Evolutionary conservation across 2,329 filamentous ascomycete species (phyloP).

Genomic region (Monilinia polystroma): DNA sequence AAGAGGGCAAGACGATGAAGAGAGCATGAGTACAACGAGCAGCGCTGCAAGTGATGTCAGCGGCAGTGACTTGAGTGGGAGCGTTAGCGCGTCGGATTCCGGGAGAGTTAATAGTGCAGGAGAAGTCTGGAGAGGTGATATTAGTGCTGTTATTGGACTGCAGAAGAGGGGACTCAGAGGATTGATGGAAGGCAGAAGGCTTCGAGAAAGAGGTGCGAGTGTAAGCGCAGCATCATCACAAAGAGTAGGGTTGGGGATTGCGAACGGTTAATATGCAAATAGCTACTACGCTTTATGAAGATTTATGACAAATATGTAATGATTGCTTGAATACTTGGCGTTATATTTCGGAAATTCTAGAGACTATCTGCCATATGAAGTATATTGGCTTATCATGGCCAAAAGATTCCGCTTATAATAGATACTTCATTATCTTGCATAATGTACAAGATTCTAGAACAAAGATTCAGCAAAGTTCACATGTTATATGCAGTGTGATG

Average conservation of each 20-base stretch:
- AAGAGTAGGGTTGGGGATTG: conserved; percentile 55
- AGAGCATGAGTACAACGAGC: conserved; percentile 38
- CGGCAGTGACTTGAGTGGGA: conserved; percentile 34
- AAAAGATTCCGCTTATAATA: background rate
- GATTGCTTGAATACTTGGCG: conserved; percentile 18
- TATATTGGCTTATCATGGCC: background rate
- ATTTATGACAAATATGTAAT: conserved; percentile 24
- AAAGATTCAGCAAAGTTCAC: conserved; percentile 2
- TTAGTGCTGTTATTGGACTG: conserved; percentile 88
- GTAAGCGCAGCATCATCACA: conserved; percentile 39
- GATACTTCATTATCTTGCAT: background rate
- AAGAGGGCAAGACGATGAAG: conserved; percentile 40
- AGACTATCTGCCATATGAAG: conserved; percentile 1
- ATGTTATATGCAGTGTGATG: conserved; percentile 5
- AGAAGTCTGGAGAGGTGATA: conserved; percentile 77
- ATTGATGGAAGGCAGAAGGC: conserved; percentile 87
- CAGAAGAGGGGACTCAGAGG: conserved; percentile 92
- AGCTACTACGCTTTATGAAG: conserved; percentile 22
- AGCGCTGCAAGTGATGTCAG: conserved; percentile 36
- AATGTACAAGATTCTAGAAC: background rate
- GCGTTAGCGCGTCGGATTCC: conserved; percentile 43
- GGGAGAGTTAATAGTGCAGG: conserved; percentile 45
- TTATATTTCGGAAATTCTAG: conserved; percentile 8
- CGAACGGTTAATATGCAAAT: conserved; percentile 28
- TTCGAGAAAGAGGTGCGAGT: conserved; percentile 67